Percentiles rank a stretch among this genome's conserved stretches.
These are phyloP conservation scores for Calocybe gambosa DNA, from an alignment of 1,284 basidiomycete species.

Conservation along the genomic window DNA sequence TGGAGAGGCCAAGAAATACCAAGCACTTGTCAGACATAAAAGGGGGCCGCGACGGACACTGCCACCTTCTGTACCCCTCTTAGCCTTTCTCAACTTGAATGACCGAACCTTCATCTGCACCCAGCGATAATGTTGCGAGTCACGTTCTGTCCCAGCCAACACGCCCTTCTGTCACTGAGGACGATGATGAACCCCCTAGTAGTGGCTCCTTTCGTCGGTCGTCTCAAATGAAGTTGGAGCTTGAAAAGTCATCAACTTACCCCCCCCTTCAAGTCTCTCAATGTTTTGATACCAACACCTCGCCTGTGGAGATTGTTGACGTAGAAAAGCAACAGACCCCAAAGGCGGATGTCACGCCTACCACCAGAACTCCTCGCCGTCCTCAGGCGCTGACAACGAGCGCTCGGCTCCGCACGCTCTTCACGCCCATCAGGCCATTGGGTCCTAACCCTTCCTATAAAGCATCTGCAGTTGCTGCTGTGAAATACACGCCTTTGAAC, in stretches of 20 bases:
- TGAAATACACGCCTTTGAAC: slow-evolving; percentile 40
- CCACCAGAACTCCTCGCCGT: background rate
- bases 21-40: background rate
- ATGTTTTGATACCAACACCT: slow-evolving; percentile 4
- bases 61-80: background rate
- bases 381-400: slow-evolving; percentile 3
- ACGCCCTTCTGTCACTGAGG: slow-evolving; percentile 26
- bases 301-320: slow-evolving; percentile 9
- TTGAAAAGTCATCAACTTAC: slow-evolving; percentile 3
- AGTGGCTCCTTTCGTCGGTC: slow-evolving; percentile 25
- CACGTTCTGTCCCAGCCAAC: slow-evolving; percentile 27
- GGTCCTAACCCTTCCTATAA: slow-evolving; percentile 32
- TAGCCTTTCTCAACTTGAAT: slow-evolving; percentile 22
- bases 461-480: slow-evolving; percentile 28
- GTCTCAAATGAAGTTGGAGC: slow-evolving; percentile 25
- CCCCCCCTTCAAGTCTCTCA: background rate
- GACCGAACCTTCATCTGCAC: slow-evolving; percentile 27
- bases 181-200: slow-evolving; percentile 38
- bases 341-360: background rate
- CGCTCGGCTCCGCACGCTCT: slow-evolving; percentile 26
- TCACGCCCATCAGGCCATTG: slow-evolving; percentile 27
- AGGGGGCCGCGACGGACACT: background rate
- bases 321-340: slow-evolving; percentile 9
- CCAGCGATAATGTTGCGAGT: slow-evolving; percentile 23
- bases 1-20: background rate